Base-by-base conservation (phyloP, 768 basidiomycete species). In the Amanita molliuscula region DNA sequence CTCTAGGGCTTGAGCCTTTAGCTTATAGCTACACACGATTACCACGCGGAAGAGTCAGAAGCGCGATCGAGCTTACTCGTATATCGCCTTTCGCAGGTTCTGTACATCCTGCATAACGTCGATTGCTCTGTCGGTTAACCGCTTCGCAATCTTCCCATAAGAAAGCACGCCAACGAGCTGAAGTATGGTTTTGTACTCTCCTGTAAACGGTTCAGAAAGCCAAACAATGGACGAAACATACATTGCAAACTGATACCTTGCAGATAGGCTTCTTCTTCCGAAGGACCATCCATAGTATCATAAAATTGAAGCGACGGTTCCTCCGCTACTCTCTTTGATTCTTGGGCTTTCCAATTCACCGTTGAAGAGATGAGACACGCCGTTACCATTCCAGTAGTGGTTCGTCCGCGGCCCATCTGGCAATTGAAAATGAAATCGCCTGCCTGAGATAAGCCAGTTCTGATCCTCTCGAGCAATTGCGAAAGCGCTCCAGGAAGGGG, bases 91-190 rank as follows among this genome's bases (percentile, higher is more conserved):
- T 31, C 96, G 81, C 34, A 99, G 71, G 61, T 99, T 99, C 65
- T 99, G 96, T 0, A 99, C 94, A 55, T 94, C 93, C 67, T 89
- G 86, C 88, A 93, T 92, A 56, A 83, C 67, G 65, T 98, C 94
- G 56, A 96, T 82, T 1, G 87, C 91, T 20, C 79, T 71, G 63
- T 98, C 95, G 0, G 92, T 84, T 53, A 98, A 64, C 36, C 82
- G 79, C 66, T 99, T 99, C 9, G 96, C 95, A 8, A 82, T 69
- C 65, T 97, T 97, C 16, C 96, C 95, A 58, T 94, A 78, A 6
- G 88, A 87, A 26, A 97, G 76, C 9, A 97, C 85, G 4, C 90
- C 85, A 41, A 96, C 90, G 50, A 99, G 84, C 54, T 94, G 92
- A 36, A 99, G 68, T 54, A 98, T 96, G 3, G 84, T 88, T 72